Conservation (phyloP, 306 rosid species). For the Canavalia gladiata region DNA sequence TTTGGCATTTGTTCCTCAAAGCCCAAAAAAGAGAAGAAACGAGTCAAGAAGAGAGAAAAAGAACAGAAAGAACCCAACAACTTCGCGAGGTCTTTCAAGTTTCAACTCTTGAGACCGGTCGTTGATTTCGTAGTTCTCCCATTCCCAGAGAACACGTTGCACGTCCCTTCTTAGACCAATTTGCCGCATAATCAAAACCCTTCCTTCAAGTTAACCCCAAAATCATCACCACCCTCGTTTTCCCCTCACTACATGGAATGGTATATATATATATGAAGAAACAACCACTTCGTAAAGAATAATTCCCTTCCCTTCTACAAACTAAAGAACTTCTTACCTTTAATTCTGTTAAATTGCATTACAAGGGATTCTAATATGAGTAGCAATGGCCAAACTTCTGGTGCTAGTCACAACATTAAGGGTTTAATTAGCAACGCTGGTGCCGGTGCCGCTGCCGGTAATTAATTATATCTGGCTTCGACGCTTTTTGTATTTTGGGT, state of each 20-base stretch:
- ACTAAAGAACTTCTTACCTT: conserved; percentile 23
- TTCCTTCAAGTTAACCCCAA: conserved; percentile 40
- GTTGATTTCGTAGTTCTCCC: conserved; percentile 12
- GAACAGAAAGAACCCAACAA: conserved; percentile 20
- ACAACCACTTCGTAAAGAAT: conserved; percentile 1
- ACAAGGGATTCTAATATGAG: conserved; percentile 62
- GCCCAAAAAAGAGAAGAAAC: conserved; percentile 16
- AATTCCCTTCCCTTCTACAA: conserved; percentile 14
- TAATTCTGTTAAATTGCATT: conserved; percentile 31
- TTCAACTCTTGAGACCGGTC: conserved; percentile 34
- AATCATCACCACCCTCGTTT: not conserved
- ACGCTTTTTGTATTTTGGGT: conserved; percentile 9
- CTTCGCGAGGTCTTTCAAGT: conserved; percentile 44
- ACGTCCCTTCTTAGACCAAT: conserved; percentile 34
- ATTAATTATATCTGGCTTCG: conserved; percentile 20
- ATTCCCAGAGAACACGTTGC: conserved; percentile 33
- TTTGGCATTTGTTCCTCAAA: conserved; percentile 43
- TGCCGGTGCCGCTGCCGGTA: conserved; percentile 95
- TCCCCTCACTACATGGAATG: conserved; percentile 1
- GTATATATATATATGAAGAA: conserved; percentile 29
- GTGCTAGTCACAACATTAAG: conserved; percentile 48
- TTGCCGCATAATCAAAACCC: conserved; percentile 47
- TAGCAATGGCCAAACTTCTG: conserved; percentile 56
- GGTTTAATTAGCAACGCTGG: conserved; percentile 72
- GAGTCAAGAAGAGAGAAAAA: conserved; percentile 6